These are phyloP conservation scores for Phytophthora ohioensis DNA, from an alignment of 352 stramenopile species.

Conservation along the genomic window DNA sequence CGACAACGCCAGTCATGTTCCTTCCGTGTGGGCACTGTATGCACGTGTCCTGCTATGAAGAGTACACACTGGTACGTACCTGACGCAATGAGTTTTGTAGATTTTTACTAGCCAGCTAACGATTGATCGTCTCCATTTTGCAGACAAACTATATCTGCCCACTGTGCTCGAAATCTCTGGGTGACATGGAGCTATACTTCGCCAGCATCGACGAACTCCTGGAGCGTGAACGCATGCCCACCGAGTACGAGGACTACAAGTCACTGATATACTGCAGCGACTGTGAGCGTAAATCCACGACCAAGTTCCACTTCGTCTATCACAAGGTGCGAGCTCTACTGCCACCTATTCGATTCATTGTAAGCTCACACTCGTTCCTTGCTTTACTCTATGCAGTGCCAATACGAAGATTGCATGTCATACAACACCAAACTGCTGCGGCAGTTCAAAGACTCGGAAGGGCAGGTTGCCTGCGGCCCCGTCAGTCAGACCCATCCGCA, in stretches of 20 bases:
- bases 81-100: neutral
- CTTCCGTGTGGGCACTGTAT: slow-evolving; percentile 97
- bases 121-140: neutral
- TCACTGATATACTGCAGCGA: slow-evolving; percentile 89
- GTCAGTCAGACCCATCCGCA: slow-evolving; percentile 15
- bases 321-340: slow-evolving; percentile 66
- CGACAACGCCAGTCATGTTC: slow-evolving; percentile 95
- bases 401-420: slow-evolving; percentile 78
- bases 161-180: slow-evolving; percentile 94
- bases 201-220: slow-evolving; percentile 88
- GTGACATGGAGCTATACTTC: slow-evolving; percentile 94
- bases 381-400: slow-evolving; percentile 52
- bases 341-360: neutral
- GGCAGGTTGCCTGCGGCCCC: slow-evolving; percentile 33
- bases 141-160: slow-evolving; percentile 95
- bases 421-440: slow-evolving; percentile 90
- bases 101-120: slow-evolving; percentile 4
- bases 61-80: slow-evolving; percentile 88
- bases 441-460: slow-evolving; percentile 68
- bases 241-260: slow-evolving; percentile 78
- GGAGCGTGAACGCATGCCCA: slow-evolving; percentile 80
- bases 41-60: slow-evolving; percentile 95
- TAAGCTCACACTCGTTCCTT: slow-evolving; percentile 4
- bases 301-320: slow-evolving; percentile 88
- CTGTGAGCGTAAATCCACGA: slow-evolving; percentile 86